Conservation (phyloP, 208 protist genomes). For the Wallacemonas sp. region DNA sequence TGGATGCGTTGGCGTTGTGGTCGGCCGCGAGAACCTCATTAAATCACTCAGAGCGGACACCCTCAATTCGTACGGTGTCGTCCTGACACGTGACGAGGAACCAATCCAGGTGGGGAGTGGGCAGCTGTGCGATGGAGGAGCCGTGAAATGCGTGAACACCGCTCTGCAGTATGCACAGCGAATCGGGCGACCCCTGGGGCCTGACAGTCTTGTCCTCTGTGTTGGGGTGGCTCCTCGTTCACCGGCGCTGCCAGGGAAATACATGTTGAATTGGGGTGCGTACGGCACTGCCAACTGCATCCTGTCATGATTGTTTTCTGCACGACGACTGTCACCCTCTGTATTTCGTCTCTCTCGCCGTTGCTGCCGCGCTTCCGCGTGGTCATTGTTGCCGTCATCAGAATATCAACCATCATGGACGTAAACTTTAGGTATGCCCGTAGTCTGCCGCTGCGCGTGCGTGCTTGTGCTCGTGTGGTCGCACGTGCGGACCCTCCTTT, state of each 20-base stretch:
- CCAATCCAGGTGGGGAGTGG: slow-evolving; percentile 67
- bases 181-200: slow-evolving; percentile 49
- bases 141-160: slow-evolving; percentile 37
- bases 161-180: slow-evolving; percentile 53
- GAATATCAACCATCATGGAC: too few relatives aligned
- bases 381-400: too few relatives aligned
- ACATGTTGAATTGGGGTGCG: slow-evolving; percentile 69
- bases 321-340: too few relatives aligned
- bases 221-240: slow-evolving; percentile 44
- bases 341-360: too few relatives aligned
- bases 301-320: slow-evolving; percentile 7
- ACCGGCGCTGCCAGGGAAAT: slow-evolving; percentile 55
- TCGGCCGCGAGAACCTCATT: slow-evolving; percentile 38
- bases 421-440: too few relatives aligned
- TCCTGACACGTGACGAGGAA: slow-evolving; percentile 61
- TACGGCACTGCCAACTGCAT: slow-evolving; percentile 32
- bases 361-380: too few relatives aligned
- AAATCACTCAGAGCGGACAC: slow-evolving; percentile 16
- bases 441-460: too few relatives aligned
- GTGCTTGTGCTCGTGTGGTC: too few relatives aligned
- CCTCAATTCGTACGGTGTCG: slow-evolving; percentile 42
- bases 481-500: too few relatives aligned
- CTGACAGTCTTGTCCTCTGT: slow-evolving; percentile 63
- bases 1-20: slow-evolving; percentile 51
- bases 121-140: slow-evolving; percentile 52